Base-by-base conservation (phyloP, 495 filamentous ascomycete species). In the Glutinoglossum americanum region DNA sequence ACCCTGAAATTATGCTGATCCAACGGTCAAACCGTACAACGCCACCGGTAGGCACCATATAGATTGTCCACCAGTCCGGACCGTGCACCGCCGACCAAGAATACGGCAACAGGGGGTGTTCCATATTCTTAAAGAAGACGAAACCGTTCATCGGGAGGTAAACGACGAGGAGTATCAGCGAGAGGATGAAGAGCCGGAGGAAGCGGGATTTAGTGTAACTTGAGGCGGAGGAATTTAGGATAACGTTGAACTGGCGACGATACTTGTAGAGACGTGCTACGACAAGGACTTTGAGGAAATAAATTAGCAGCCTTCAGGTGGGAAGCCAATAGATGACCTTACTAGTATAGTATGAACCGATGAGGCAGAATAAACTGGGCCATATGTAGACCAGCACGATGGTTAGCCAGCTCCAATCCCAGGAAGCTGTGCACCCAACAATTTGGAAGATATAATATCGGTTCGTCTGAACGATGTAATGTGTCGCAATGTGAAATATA, bases 391-490 rank as follows among this genome's bases (percentile, higher is more conserved):
- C 74, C 44, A 95, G 66, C 19, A 78, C 65, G n/a, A 88, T 69
- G 56, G 71, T 79, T 11, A 80, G 71, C 85, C 85, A 93, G 64
- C 80, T 87, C 37, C 73, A 67, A 65, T 85, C 81, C 44, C 80
- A 78, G 48, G 73, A 64, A 26, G 76, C 68, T 19, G 72, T 71
- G 65, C 92, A 97, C 1, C 92, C 92, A 33, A 79, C 71, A 25
- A 94, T 79, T 19, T 80, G 74, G 53, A 76, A 77, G 54, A 97
- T 73, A 58, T 77, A 73, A 69, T 92, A 98, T 17, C 92, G 80
- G 28, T 71, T 70, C 17, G 74, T 65, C 55, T 87, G 81, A 53
- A 87, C 78, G 48, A 89, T 65, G 64, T 81, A 83, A 55, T 87
- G 85, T 47, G 79, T 73, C 25, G 75, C 54, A 65, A 88, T 76